Evolutionary conservation across 805 yeast genomes (phyloP), one percentile per base, ranked within the genome.

Genomic region (Starmerella geochares): DNA sequence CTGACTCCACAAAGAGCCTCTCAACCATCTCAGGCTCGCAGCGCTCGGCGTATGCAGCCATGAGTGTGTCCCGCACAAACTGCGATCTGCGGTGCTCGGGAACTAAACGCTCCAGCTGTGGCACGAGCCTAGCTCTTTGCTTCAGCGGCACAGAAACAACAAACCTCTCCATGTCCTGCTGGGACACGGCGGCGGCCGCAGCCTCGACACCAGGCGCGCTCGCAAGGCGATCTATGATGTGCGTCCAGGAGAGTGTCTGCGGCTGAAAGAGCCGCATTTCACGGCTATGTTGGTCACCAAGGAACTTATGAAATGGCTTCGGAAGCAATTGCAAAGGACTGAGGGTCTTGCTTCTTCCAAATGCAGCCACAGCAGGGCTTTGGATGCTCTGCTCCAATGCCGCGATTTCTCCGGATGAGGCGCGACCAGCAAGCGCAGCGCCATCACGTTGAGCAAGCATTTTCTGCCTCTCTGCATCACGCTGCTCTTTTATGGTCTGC

Each of bases 31-130:
- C 54, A 1, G 58, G 54, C 10, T 55, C 35, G 1, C 66, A 64
- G 3, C 23, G 27, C 14, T 59, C 57, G 1, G 70, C 70, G 48
- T 66, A 65, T 1, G 63, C 65, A 9, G 63, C 61, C 60, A 67
- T 62, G 23, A 63, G 50, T 7, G 51, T 44, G 32, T 67, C 65
- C 27, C 48, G 20, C 2, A 60, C 50, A 17, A 50, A 50, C 27
- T 49, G 56, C 7, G 59, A 36, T 5, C 43, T 35, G 9, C 25
- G n/a, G 2, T 20, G 16, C 1, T 47, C 57, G 1, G 47, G 38
- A 32, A 63, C 41, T 60, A 63, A 55, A 6, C 50, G 48, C 24
- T 60, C 60, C 3, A 67, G 48, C 19, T 42, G 21, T 1, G 50
- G 42, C 5, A 57, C 55, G 3, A 54, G 35, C 1, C 24, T 9